phyloP scores from a whole-genome alignment of 306 rosid genomes.

The Gynostemma pentaphyllum region DNA sequence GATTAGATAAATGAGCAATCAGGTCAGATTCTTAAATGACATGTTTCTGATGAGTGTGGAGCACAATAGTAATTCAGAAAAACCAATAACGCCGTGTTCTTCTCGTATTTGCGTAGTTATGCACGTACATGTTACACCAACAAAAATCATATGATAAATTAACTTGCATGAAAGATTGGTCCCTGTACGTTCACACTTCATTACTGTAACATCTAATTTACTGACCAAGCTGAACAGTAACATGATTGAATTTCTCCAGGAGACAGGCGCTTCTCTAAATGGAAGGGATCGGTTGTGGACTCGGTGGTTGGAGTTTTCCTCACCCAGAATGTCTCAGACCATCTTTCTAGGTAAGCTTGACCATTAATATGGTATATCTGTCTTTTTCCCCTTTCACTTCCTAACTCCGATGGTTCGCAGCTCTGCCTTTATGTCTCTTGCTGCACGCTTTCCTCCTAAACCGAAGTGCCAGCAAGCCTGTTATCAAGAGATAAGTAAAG shows the following conservation, averaged over 20 bases:
- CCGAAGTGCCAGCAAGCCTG: conserved; percentile 22
- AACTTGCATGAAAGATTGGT: conserved; percentile 2
- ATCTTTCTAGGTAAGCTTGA: conserved; percentile 73
- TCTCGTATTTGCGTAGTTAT: background rate
- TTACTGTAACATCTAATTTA: background rate
- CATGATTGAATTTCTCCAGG: conserved; percentile 47
- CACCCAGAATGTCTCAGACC: conserved; percentile 96
- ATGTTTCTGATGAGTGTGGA: background rate
- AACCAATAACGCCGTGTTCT: background rate
- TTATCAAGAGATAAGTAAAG: conserved; percentile 14
- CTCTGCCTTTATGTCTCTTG: conserved; percentile 95
- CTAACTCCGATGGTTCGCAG: conserved; percentile 31
- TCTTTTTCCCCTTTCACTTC: background rate
- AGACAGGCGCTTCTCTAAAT: conserved; percentile 84
- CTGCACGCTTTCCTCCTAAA: conserved; percentile 63
- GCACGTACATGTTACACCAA: background rate
- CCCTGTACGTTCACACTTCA: background rate
- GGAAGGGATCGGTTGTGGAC: conserved; percentile 99
- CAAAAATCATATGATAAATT: background rate
- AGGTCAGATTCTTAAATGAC: too few species aligned
- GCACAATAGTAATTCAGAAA: background rate
- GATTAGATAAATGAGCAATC: background rate
- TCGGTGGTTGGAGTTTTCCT: conserved; percentile 97
- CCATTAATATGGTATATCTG: background rate
- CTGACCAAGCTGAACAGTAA: conserved; percentile 7